Conservation (phyloP, 495 filamentous ascomycete genomes). For the Penicillium lividum region DNA sequence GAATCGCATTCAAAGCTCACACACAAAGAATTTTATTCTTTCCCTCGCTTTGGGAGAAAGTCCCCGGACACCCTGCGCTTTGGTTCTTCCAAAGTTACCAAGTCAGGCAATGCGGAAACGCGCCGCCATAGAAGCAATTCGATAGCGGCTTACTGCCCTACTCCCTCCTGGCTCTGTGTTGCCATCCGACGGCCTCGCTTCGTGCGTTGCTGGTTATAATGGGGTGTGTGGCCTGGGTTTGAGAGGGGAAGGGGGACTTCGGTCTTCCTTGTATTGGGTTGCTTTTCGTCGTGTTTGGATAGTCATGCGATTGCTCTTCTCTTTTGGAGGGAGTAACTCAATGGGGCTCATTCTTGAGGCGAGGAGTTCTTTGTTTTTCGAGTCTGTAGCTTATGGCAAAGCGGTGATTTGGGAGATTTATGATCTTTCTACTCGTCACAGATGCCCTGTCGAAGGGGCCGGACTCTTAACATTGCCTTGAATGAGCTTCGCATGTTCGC, state of each 20-base stretch:
- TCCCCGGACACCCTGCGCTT: constrained; percentile 90
- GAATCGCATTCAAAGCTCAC: constrained; percentile 99
- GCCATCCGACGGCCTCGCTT: constrained; percentile 40
- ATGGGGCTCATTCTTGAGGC: constrained; percentile 99
- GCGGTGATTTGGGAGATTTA: constrained; percentile 37
- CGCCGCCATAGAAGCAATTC: constrained; percentile 98
- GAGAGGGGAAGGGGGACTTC: constrained; percentile 36
- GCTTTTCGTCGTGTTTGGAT: constrained; percentile 87
- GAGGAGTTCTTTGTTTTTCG: constrained; percentile 69
- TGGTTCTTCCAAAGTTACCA: constrained; percentile 27
- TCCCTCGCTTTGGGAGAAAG: constrained; percentile 96
- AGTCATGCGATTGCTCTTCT: constrained; percentile 96
- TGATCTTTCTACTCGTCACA: constrained; percentile 21
- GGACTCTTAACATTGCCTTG: constrained; percentile 43
- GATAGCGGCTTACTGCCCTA: constrained; percentile 66
- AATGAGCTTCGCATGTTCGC: constrained; percentile 63
- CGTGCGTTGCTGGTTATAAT: constrained; percentile 41
- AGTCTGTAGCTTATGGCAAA: constrained; percentile 71
- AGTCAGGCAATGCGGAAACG: constrained; percentile 82
- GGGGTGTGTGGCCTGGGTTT: constrained; percentile 41
- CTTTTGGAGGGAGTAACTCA: constrained; percentile 75
- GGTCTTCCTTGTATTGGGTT: constrained; percentile 44
- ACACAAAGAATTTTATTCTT: constrained; percentile 65
- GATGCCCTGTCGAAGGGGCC: constrained; percentile 68
- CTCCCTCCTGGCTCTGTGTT: constrained; percentile 39